Base-by-base conservation (phyloP, 257 asterid species). In the Salvia hispanica region DNA sequence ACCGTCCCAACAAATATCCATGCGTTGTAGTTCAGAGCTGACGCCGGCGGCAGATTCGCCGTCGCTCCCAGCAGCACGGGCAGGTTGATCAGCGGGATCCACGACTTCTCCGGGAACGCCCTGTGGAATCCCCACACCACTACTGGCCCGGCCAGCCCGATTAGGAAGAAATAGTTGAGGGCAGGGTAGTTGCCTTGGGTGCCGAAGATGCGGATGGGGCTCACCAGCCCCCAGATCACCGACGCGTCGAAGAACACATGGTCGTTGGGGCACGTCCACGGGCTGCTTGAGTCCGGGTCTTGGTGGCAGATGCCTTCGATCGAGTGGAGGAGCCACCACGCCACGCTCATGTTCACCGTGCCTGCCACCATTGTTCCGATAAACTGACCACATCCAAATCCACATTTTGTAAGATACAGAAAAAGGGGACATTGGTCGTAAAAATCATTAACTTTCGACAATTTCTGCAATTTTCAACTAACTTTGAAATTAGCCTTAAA, bases 41-140 rank as follows among this genome's bases (percentile, higher is more conserved):
- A 45, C 4, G 96, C 95, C 0, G 96, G 95, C 0, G 90, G 95
- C 85, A 86, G 80, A 0, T 2, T 3, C 0, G 90, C 82, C 1
- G 95, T 86, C 9, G 96, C 96, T 3, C 96, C 96, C 2, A 89
- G 82, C 7, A 86, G 85, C 0, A 89, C 92, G 0, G 96, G 96
- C 3, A 89, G 88, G 83, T 89, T 86, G 11, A 86, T 77, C 36
- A 89, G 87, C 4, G 85, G 78, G 6, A 89, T 89, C 96, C 96
- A 86, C 0, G 79, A 9, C 0, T 83, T 73, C 3, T 46, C 63
- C 0, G 96, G 96, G 59, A 77, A 89, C 1, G 77, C 73, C 52
- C 36, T 73, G 51, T 86, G 92, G 40, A 66, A 39, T 4, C 72
- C 71, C 90, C 91, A 89, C 0, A 89, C 86, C 3, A 79, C 0